Percentiles rank a stretch among this genome's conserved stretches.
These are phyloP conservation scores for Lycium ferocissimum DNA, from an alignment of 257 asterid genomes.

Conservation along the genomic window DNA sequence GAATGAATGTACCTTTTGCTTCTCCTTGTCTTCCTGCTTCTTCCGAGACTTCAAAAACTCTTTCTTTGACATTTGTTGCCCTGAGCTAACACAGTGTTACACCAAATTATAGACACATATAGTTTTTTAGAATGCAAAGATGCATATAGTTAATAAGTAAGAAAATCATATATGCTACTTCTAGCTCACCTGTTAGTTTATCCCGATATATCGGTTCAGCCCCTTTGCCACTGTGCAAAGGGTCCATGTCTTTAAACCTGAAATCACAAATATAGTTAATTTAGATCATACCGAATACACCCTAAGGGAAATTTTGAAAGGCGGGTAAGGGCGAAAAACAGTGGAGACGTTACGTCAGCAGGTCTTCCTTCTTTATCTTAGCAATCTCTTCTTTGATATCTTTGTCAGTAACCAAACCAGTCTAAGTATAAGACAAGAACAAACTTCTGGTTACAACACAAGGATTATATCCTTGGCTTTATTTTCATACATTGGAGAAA, in stretches of 20 bases:
- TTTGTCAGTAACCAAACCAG: slow-evolving; percentile 76
- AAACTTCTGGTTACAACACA: no score
- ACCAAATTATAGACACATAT: neutral
- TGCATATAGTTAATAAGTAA: slow-evolving; percentile 18
- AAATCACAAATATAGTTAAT: slow-evolving; percentile 23
- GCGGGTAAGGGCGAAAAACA: neutral
- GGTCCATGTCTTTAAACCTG: slow-evolving; percentile 79
- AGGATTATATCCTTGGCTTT: no score
- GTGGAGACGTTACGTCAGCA: slow-evolving; percentile 57
- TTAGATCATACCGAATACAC: neutral
- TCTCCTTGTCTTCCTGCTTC: slow-evolving; percentile 66
- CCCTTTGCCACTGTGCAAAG: slow-evolving; percentile 71
- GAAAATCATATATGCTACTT: slow-evolving; percentile 11
- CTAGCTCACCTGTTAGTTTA: slow-evolving; percentile 68
- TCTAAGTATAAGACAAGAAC: slow-evolving; percentile 18
- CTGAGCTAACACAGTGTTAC: slow-evolving; percentile 47
- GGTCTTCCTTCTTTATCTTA: slow-evolving; percentile 61
- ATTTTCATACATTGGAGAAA: no score
- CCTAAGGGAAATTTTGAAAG: no score
- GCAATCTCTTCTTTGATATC: slow-evolving; percentile 74
- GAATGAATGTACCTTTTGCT: slow-evolving; percentile 68
- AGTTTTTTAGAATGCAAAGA: no score
- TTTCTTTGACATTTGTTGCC: slow-evolving; percentile 78
- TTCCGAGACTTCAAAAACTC: slow-evolving; percentile 60
- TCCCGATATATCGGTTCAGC: slow-evolving; percentile 83